Evolutionary conservation across 345 rosid species (phyloP), one percentile per base, ranked within the genome.

Genomic region (Lumnitzera littorea): DNA sequence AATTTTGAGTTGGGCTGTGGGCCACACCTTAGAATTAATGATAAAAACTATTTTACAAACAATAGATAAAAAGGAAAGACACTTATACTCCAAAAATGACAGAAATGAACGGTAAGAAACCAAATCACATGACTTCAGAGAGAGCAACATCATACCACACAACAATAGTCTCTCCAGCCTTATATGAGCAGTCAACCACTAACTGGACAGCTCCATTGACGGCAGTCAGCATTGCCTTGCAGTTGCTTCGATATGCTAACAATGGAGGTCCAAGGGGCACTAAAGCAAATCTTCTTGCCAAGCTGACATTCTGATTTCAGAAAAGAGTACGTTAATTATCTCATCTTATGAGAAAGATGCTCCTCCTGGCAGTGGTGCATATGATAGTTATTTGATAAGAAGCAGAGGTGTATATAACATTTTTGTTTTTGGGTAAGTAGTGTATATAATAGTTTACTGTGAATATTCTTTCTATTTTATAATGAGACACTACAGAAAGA

Each of bases 241-340:
- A 92, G 67, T 84, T 89, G 84, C 96, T 89, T 65, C 86, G 71
- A 76, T 92, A 92, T 24, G 96, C 85, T 63, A 92, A 81, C 78
- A 92, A 72, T 61, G 98, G 98, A 56, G 98, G 98, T 51, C 98
- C 98, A 80, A 92, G 94, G 66, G 98, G 98, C 63, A 87, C 98
- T 78, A 92, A 74, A 51, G 98, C 98, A 81, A 92, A 92, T 71
- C 98, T 87, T 57, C 98, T 81, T 63, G 96, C 96, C 76, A 92
- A 81, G 69, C 94, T 81, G 51, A 92, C 98, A 78, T 87, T 92
- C 98, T 92, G 94, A 70, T 69, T 24, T 73, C 53, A 72, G 51
- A 71, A 50, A 53, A 24, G 68, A 57, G 57, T 24, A 54, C 49
- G 29, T n/a, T 59, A 36, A 36, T 36, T 36, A 36, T 5, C 43